These are phyloP conservation scores for Aspergillus saccharolyticus DNA, from an alignment of 495 filamentous ascomycete species.

Conservation along the genomic window DNA sequence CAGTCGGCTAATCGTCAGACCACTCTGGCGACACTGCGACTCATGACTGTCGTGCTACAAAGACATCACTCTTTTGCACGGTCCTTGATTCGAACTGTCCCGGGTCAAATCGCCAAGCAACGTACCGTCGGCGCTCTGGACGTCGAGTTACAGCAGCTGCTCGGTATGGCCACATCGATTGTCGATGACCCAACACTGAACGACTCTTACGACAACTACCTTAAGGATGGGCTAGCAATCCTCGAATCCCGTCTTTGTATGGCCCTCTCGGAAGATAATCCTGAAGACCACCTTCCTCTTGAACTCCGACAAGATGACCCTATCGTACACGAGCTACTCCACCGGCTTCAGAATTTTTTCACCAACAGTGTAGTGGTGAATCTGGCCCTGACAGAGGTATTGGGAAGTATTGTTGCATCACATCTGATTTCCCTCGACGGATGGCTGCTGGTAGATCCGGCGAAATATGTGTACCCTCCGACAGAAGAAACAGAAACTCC, in stretches of 20 bases:
- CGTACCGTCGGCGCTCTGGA: constrained; percentile 77
- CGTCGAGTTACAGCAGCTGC: constrained; percentile 68
- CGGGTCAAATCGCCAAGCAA: constrained; percentile 53
- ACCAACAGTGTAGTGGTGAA: constrained; percentile 88
- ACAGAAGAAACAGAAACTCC: neutral
- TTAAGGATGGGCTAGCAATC: constrained; percentile 70
- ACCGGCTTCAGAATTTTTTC: constrained; percentile 72
- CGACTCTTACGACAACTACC: constrained; percentile 73
- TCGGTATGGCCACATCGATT: constrained; percentile 66
- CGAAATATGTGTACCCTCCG: constrained; percentile 28
- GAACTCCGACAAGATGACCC: constrained; percentile 65
- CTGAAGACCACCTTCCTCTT: constrained; percentile 29
- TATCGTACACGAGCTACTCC: constrained; percentile 64
- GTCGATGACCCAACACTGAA: constrained; percentile 66
- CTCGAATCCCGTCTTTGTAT: constrained; percentile 68
- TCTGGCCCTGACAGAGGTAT: constrained; percentile 72
- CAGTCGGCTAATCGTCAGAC: constrained; percentile 82
- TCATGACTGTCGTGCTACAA: constrained; percentile 77
- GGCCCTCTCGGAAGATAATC: constrained; percentile 22
- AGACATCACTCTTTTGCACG: constrained; percentile 83
- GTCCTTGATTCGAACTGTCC: constrained; percentile 63
- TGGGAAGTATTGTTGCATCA: constrained; percentile 79
- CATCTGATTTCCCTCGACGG: constrained; percentile 76
- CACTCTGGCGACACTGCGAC: constrained; percentile 76
- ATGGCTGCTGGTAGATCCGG: constrained; percentile 79